phyloP scores from a whole-genome alignment of 225 moss, liverwort and hornwort species.

The Sphagnum contortum region DNA sequence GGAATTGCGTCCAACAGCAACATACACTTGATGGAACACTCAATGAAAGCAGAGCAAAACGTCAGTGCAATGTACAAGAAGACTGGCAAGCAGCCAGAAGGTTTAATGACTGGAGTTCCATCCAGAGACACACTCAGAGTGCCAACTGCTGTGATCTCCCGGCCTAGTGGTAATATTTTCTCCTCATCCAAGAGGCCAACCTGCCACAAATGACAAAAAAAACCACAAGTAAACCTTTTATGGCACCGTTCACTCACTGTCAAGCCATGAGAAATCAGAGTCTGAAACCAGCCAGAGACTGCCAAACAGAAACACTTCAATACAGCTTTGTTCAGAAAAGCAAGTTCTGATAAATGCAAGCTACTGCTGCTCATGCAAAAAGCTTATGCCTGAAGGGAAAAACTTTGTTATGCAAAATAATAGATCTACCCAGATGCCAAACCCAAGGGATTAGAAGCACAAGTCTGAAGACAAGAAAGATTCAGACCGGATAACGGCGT shows the following conservation, averaged over 20 bases:
- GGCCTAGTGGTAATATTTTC: slow-evolving; percentile 59
- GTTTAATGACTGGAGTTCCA: slow-evolving; percentile 47
- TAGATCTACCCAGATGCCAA: too few species aligned
- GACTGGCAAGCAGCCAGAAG: slow-evolving; percentile 48
- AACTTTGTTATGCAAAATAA: too few species aligned
- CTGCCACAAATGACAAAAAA: slow-evolving; percentile 14
- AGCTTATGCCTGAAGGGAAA: too few species aligned
- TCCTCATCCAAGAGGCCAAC: slow-evolving; percentile 80
- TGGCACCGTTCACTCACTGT: too few species aligned
- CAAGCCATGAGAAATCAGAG: too few species aligned
- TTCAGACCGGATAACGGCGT: slow-evolving; percentile 37
- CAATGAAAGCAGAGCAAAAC: not conserved
- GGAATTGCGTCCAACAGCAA: not conserved
- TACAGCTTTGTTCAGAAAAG: too few species aligned
- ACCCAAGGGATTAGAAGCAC: not conserved
- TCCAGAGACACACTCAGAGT: slow-evolving; percentile 23
- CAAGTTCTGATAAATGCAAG: too few species aligned
- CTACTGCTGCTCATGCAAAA: too few species aligned
- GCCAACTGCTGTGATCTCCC: slow-evolving; percentile 64
- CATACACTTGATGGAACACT: not conserved
- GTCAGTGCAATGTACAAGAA: slow-evolving; percentile 35
- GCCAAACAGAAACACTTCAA: too few species aligned
- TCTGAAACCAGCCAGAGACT: too few species aligned
- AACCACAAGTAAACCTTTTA: too few species aligned
- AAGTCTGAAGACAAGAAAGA: slow-evolving; percentile 1